phyloP scores from a whole-genome alignment of 805 yeast species.

The Metschnikowia kofuensis region DNA sequence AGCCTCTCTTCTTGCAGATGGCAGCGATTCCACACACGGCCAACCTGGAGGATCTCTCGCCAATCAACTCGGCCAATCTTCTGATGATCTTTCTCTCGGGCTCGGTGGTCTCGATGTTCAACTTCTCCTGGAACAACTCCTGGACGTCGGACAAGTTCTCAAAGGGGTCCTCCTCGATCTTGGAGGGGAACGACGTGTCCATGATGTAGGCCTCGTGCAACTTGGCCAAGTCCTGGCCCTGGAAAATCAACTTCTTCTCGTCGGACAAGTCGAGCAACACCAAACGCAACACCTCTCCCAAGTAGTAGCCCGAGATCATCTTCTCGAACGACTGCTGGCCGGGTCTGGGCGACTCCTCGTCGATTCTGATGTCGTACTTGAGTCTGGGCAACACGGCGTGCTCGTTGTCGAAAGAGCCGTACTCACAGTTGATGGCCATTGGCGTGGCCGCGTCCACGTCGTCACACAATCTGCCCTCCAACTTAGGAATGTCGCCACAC shows the following conservation, averaged over 20 bases:
- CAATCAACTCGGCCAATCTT: conserved; percentile 79
- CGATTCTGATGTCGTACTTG: conserved; percentile 78
- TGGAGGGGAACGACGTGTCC: conserved; percentile 88
- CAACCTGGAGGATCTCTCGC: conserved; percentile 89
- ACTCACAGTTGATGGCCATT: conserved; percentile 98
- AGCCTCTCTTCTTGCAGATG: conserved; percentile 80
- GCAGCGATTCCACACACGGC: conserved; percentile 96
- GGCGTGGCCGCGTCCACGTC: conserved; percentile 64
- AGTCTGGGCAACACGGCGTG: conserved; percentile 83
- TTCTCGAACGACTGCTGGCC: conserved; percentile 95
- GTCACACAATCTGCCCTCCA: conserved; percentile 62
- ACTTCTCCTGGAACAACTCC: conserved; percentile 55
- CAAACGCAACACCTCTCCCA: conserved; percentile 88
- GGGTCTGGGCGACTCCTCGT: conserved; percentile 88
- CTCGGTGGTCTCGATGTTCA: conserved; percentile 63
- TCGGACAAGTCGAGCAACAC: conserved; percentile 68
- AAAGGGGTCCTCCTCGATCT: conserved; percentile 84
- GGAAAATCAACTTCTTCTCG: conserved; percentile 61
- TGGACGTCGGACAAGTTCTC: conserved; percentile 77
- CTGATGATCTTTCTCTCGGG: conserved; percentile 83
- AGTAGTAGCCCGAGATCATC: conserved; percentile 95
- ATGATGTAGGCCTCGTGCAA: conserved; percentile 65
- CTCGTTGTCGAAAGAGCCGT: conserved; percentile 96
- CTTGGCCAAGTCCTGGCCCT: conserved; percentile 62
- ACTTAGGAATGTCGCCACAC: conserved; percentile 71